Evolutionary conservation across 768 basidiomycete species (phyloP).

Genomic region (Serendipita indica): DNA sequence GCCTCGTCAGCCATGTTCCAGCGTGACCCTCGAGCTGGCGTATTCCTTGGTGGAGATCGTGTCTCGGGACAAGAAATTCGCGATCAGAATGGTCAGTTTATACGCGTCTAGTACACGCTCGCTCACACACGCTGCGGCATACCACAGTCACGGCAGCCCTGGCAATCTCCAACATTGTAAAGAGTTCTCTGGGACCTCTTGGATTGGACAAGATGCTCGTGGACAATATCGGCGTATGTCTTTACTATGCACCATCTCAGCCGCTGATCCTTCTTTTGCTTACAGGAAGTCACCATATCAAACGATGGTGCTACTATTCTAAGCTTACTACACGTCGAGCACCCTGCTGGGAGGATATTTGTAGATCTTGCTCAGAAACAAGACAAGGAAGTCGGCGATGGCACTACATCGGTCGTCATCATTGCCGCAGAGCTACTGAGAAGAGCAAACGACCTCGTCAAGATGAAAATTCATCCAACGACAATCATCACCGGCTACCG

Average conservation of each 20-base stretch:
- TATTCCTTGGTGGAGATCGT: slow-evolving; percentile 86
- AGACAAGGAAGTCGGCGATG: slow-evolving; percentile 98
- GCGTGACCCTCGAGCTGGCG: slow-evolving; percentile 82
- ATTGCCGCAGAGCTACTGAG: slow-evolving; percentile 93
- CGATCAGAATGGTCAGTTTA: slow-evolving; percentile 85
- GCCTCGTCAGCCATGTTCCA: slow-evolving; percentile 47
- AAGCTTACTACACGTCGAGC: slow-evolving; percentile 81
- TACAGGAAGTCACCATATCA: slow-evolving; percentile 94
- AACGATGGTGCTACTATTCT: slow-evolving; percentile 99
- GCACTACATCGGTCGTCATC: slow-evolving; percentile 96
- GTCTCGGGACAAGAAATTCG: slow-evolving; percentile 91
- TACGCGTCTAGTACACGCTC: slow-evolving; percentile 15
- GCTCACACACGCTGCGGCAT: slow-evolving; percentile 9
- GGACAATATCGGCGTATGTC: slow-evolving; percentile 84
- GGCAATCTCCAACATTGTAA: slow-evolving; percentile 93
- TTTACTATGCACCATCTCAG: background rate
- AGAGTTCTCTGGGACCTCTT: slow-evolving; percentile 87
- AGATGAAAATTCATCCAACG: slow-evolving; percentile 96
- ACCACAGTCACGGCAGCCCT: slow-evolving; percentile 78
- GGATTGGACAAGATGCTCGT: slow-evolving; percentile 97
- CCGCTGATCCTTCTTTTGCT: slow-evolving; percentile 13
- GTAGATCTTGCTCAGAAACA: slow-evolving; percentile 98
- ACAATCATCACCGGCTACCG: slow-evolving; percentile 98
- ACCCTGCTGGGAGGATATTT: slow-evolving; percentile 93
- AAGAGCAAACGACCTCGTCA: slow-evolving; percentile 93